A percentile compares a stretch with the other conserved stretches of the same genome.
Conservation (phyloP, 306 rosid genomes). For the Cercis canadensis region DNA sequence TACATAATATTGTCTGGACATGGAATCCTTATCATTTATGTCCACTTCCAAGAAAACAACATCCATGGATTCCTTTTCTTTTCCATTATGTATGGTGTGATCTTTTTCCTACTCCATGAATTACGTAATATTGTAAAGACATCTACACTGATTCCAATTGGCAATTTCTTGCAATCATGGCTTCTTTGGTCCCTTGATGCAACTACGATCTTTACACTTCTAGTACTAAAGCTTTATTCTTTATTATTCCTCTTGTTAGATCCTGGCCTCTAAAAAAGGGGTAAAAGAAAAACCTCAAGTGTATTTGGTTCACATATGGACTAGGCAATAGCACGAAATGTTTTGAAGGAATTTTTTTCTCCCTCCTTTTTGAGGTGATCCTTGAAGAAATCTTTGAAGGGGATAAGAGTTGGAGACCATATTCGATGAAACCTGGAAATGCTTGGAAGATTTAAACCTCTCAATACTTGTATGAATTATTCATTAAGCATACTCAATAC, state of each 20-base stretch:
- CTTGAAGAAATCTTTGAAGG: neutral
- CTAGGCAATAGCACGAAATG: conserved; percentile 1
- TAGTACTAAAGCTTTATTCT: neutral
- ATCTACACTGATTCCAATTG: neutral
- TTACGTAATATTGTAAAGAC: conserved; percentile 4
- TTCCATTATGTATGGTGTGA: neutral
- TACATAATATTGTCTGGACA: neutral
- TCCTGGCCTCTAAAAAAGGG: neutral
- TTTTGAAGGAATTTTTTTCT: neutral
- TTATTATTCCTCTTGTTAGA: neutral
- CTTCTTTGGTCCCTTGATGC: neutral
- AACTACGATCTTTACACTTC: neutral
- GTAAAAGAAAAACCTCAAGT: neutral
- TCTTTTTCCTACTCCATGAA: neutral
- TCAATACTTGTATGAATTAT: too few species aligned
- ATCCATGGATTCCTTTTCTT: conserved; percentile 14
- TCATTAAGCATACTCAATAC: too few species aligned
- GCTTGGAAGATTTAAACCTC: conserved; percentile 22
- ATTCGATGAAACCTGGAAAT: conserved; percentile 17
- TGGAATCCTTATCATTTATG: conserved; percentile 6
- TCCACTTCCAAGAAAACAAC: conserved; percentile 27
- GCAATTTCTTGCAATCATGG: neutral
- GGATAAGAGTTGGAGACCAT: neutral
- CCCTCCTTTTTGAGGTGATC: too few species aligned
- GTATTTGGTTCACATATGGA: neutral